Base-by-base conservation (phyloP, 345 rosid species). In the Melastoma malabathricum region DNA sequence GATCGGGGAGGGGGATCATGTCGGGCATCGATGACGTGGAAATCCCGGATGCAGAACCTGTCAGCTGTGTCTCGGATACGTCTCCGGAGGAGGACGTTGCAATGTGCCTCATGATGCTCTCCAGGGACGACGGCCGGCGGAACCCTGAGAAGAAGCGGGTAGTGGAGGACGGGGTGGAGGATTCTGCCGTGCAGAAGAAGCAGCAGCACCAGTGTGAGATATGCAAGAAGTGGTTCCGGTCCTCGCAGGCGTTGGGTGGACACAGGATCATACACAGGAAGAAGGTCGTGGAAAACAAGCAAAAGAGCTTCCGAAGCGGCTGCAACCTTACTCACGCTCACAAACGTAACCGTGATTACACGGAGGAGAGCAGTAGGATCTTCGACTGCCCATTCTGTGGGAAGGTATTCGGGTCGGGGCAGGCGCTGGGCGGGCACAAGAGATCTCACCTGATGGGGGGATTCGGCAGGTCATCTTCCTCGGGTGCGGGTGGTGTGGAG, bases 101-200 rank as follows among this genome's bases (percentile, higher is more conserved):
- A 15, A 69, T 87, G 76, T 87, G 93, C 63, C 85, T 92, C 43
- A 76, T 92, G 83, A 81, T 92, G 98, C 82, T 92, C 5, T 92
- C 98, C 1, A 79, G 98, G 48, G 97, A 84, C 72, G 81, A 68
- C 46, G 75, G 97, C 75, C 57, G 19, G 48, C 34, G 13, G 63
- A 54, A 54, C 44, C 55, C 15, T 12, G 12, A 9, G 59, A 46
- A 6, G 64, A 34, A 29, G 61, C 60, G 41, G 65, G 59, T 54
- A 50, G 54, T 14, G 74, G 41, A 34, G 41, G 9, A 7, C 12
- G 12, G 41, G 41, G 12, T 6, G 41, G 12, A 10, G 41, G 41
- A 34, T 34, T 7, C 41, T 10, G 41, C 12, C 12, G 12, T 12
- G 41, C 41, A 9, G 41, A 34, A 64, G 17, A 57, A 48, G 72